Evolutionary conservation across 2,329 filamentous ascomycete genomes (phyloP), one percentile per base, ranked within the genome.

Genomic region (Sordariomycetes sp.): DNA sequence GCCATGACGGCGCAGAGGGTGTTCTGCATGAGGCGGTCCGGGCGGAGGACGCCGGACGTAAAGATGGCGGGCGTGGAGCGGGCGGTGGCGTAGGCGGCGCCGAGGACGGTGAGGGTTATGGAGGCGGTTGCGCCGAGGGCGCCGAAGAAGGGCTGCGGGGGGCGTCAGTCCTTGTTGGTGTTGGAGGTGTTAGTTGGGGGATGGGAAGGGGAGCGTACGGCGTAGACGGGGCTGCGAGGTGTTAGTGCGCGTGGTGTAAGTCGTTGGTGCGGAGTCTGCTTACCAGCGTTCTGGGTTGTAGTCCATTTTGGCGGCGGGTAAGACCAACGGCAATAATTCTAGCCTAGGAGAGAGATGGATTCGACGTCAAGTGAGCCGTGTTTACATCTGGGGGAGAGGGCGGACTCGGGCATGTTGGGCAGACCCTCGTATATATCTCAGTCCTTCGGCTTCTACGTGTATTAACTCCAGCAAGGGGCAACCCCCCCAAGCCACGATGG

Each of bases 71-170:
- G 68, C 53, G 70, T 63, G 53, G 73, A 74, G 62, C 74, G 74
- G 58, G 73, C 73, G 40, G 73, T 75, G 55, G 74, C 74, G 62
- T 76, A 76, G 55, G 73, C 69, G 56, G 74, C 74, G 55, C 74
- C 78, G 54, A 80, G 67, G 66, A 76, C 79, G 64, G 76, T 77
- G 70, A 80, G 76, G 66, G 79, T 71, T 60, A 80, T 79, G 67
- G 78, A 72, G 48, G 69, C 69, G 34, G 68, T 64, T 63, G 72
- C 74, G 57, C 73, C 73, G 61, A 75, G 67, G 52, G 72, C 72
- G 43, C 73, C 72, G 62, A 75, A 74, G 64, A 74, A 73, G 65
- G 72, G 71, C 72, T 74, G 12, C 3, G 43, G 46, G 11, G 10
- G 28, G 7, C 7, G 32, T 52, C 37, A n/a, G 35, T 6, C 14